Base-by-base conservation (phyloP, 106 monocot species). In the Acanthochlamys bracteata region DNA sequence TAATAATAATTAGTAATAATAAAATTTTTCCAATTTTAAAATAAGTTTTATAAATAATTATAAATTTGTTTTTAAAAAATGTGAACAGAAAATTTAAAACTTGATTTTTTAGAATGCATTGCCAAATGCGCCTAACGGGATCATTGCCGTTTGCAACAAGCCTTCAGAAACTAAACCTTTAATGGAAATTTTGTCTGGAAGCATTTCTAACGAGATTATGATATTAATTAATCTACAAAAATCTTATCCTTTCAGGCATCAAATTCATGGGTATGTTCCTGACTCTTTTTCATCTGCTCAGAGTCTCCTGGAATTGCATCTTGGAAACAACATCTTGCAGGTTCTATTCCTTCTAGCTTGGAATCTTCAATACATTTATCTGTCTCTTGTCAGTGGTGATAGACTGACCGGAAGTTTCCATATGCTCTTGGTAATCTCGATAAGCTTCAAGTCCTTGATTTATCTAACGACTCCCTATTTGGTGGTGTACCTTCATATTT, bases 321-420 rank as follows among this genome's bases (percentile, higher is more conserved):
- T 91, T 59, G 91, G 91, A 42, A 56, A 72, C 17, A 91, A 86
- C 72, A 42, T 66, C 69, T 86, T 19, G 73, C 75, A 16, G 90
- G 86, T 60, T 41, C 52, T 27, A 80, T 90, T 54, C 90, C 90
- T 24, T 23, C 24, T 27, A 83, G 69, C 51, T 62, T 90, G 69
- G 83, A 71, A 70, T 64, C 86, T 90, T 73, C 74, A 83, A 7
- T 80, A 83, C 59, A 51, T 90, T 43, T 80, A 66, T 59, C 52
- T 74, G 25, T 51, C 69, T 66, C 59, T 90, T 25, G 82, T 90
- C 24, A 83, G 80, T 43, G 65, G 59, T 25, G 86, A 91, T 42
- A 70, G 46, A 61, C 65, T 91, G 42, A 71, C 65, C 51, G 80
- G 86, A 10, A 68, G 39, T 71, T 91, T 42, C 91, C 91, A 10